Percentiles rank a stretch among this genome's conserved stretches.
Conservation (phyloP, 2,329 filamentous ascomycete species). For the Diaporthe longicolla region DNA sequence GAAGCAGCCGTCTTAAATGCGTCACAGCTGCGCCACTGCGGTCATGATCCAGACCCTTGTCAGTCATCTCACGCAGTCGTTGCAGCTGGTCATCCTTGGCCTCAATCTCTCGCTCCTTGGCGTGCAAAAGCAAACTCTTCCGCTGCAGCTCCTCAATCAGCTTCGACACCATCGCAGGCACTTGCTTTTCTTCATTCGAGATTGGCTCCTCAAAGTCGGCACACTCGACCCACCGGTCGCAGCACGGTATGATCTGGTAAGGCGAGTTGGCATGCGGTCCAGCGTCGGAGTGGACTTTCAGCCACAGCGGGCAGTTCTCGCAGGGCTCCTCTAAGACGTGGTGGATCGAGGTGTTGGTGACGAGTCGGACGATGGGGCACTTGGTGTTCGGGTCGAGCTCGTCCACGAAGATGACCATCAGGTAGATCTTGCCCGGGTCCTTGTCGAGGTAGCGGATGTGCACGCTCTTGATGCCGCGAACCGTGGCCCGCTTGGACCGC, state of each 20-base stretch:
- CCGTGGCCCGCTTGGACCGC: constrained; percentile 27
- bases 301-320: constrained; percentile 40
- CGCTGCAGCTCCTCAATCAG: constrained; percentile 27
- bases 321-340: constrained; percentile 41
- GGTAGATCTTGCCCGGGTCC: constrained; percentile 37
- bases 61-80: not conserved
- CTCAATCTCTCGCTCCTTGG: constrained; percentile 33
- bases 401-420: constrained; percentile 36
- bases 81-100: constrained; percentile 34
- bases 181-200: constrained; percentile 37
- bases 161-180: constrained; percentile 32
- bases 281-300: constrained; percentile 23
- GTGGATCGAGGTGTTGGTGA: constrained; percentile 40
- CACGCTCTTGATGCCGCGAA: constrained; percentile 30
- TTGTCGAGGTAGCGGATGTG: constrained; percentile 37
- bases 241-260: constrained; percentile 39
- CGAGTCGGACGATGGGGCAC: constrained; percentile 19
- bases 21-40: too few relatives aligned
- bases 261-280: not conserved
- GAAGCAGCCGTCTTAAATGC: not conserved
- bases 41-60: not conserved
- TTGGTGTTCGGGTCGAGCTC: constrained; percentile 11
- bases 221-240: constrained; percentile 33
- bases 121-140: constrained; percentile 11
- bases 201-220: constrained; percentile 36